Conservation (phyloP, 148 eudicot genomes). For the Beta vulgaris region DNA sequence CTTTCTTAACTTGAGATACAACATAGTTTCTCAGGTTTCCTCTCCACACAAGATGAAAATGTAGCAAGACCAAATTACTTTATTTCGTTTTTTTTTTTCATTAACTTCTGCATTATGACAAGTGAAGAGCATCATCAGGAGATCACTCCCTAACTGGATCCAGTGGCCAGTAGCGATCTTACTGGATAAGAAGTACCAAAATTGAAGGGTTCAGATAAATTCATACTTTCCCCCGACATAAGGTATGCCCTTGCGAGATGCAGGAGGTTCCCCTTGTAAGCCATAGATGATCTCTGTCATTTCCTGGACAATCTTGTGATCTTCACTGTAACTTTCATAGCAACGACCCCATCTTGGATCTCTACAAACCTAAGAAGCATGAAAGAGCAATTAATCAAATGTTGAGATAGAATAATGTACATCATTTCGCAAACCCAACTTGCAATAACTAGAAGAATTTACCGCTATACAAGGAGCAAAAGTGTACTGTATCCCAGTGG, state of each 20-base stretch:
- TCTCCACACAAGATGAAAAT: neutral
- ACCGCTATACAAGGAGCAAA: slow-evolving; percentile 90
- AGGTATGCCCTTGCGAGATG: slow-evolving; percentile 50
- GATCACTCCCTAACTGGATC: neutral
- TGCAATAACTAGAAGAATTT: slow-evolving; percentile 16
- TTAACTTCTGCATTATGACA: neutral
- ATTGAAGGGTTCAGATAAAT: neutral
- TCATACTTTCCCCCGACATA: slow-evolving; percentile 73
- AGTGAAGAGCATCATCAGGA: neutral
- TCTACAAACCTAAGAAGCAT: slow-evolving; percentile 62
- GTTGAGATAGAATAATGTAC: neutral
- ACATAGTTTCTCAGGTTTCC: neutral
- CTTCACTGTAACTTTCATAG: slow-evolving; percentile 87
- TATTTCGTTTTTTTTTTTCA: neutral
- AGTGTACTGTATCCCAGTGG: slow-evolving; percentile 68
- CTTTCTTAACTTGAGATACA: neutral
- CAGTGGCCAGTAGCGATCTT: neutral
- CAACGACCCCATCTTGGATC: slow-evolving; percentile 94
- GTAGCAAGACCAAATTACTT: neutral
- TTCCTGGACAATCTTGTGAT: slow-evolving; percentile 62
- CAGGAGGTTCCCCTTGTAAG: slow-evolving; percentile 69
- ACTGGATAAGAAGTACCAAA: neutral
- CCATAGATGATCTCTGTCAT: slow-evolving; percentile 73
- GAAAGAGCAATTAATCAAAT: slow-evolving; percentile 3
- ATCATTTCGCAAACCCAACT: neutral